These are phyloP conservation scores for Umbelopsis vinacea DNA, from an alignment of 192 early-diverging fungal species.

Conservation along the genomic window DNA sequence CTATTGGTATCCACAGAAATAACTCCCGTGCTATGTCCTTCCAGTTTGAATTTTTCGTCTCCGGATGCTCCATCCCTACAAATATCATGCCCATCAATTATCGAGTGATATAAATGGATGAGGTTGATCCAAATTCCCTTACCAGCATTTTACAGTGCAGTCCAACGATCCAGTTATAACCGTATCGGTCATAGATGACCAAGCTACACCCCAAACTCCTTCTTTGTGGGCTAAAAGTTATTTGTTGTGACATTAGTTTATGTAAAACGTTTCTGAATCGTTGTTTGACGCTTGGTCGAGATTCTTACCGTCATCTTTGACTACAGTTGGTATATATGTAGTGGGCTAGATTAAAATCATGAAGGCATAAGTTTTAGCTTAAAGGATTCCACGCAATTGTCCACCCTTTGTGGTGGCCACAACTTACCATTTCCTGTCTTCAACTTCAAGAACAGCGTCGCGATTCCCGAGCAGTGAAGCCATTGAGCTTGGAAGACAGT, in stretches of 20 bases:
- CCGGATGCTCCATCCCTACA: slow-evolving; percentile 66
- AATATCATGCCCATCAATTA: slow-evolving; percentile 6
- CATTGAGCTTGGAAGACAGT: neutral
- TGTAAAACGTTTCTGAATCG: neutral
- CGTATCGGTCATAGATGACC: slow-evolving; percentile 66
- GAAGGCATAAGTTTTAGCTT: neutral
- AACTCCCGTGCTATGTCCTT: slow-evolving; percentile 81
- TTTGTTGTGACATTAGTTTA: neutral
- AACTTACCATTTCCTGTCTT: neutral
- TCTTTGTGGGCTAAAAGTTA: slow-evolving; percentile 71
- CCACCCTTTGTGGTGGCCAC: neutral
- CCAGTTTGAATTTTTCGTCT: slow-evolving; percentile 56
- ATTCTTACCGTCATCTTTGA: slow-evolving; percentile 47
- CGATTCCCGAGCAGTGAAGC: neutral
- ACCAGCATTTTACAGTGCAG: slow-evolving; percentile 82
- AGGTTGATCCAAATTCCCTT: slow-evolving; percentile 4
- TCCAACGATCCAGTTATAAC: slow-evolving; percentile 82
- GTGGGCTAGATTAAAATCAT: slow-evolving; percentile 43
- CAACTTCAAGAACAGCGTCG: neutral
- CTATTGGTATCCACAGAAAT: slow-evolving; percentile 70
- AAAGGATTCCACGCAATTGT: neutral
- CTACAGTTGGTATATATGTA: slow-evolving; percentile 53
- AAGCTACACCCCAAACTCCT: slow-evolving; percentile 84
- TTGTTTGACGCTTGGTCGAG: neutral
- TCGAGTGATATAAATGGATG: neutral